Conservation (phyloP, 768 basidiomycete species). For the Lyophyllum semitale region DNA sequence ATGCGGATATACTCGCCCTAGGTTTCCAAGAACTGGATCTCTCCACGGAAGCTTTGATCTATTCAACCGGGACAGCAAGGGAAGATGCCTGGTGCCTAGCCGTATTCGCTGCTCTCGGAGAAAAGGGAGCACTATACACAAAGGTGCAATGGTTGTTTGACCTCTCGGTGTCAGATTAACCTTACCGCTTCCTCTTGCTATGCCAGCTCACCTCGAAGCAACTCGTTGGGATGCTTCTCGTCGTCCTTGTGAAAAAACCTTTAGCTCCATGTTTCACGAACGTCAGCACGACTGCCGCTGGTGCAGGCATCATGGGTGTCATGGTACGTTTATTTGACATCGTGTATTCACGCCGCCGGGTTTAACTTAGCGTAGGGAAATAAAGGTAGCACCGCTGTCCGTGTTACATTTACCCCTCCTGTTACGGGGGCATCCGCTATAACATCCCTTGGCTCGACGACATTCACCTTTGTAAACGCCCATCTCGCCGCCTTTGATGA, state of each 20-base stretch:
- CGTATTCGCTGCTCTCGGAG: conserved; percentile 69
- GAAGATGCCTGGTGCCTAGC: conserved; percentile 77
- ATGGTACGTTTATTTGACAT: conserved; percentile 50
- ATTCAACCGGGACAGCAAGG: conserved; percentile 58
- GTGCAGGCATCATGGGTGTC: conserved; percentile 75
- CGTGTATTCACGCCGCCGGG: background rate
- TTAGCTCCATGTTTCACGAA: conserved; percentile 54
- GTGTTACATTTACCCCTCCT: conserved; percentile 55
- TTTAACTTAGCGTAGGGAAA: conserved; percentile 58
- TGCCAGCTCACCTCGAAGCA: conserved; percentile 70
- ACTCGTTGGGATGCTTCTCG: conserved; percentile 81
- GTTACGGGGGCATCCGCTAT: conserved; percentile 14
- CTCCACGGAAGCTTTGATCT: conserved; percentile 77
- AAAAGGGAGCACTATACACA: conserved; percentile 61
- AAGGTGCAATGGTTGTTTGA: conserved; percentile 46
- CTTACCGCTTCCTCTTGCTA: background rate
- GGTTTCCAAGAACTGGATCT: conserved; percentile 83
- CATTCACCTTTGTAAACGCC: conserved; percentile 76
- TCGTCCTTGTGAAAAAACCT: conserved; percentile 63
- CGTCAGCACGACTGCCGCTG: conserved; percentile 53
- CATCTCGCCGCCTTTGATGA: conserved; percentile 87
- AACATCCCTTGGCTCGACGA: conserved; percentile 38
- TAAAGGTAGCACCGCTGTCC: conserved; percentile 76
- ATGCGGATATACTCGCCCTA: conserved; percentile 72
- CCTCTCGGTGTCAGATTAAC: background rate